A percentile compares a stretch with the other conserved stretches of the same genome.
Evolutionary conservation across 805 yeast species (phyloP).

Genomic region (Barnettozyma botsteinii): DNA sequence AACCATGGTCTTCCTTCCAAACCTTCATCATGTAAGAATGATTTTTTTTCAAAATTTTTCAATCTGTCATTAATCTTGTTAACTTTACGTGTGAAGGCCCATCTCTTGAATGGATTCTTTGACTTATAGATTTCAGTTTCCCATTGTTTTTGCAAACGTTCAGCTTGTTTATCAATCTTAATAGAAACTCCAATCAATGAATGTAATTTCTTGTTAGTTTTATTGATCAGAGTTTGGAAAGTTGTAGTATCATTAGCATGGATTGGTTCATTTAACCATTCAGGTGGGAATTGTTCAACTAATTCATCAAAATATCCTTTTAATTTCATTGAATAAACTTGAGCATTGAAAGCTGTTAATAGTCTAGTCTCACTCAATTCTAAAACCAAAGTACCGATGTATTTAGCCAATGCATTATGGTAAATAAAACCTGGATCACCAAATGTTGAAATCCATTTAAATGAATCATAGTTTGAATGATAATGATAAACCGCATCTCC

Average conservation of each 20-base stretch:
- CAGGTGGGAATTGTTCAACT: conserved; percentile 31
- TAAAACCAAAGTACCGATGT: conserved; percentile 44
- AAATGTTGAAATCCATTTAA: conserved; percentile 58
- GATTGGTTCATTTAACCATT: conserved; percentile 22
- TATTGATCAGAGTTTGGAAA: conserved; percentile 26
- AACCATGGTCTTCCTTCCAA: conserved; percentile 46
- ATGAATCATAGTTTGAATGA: conserved; percentile 71
- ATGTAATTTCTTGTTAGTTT: conserved; percentile 25
- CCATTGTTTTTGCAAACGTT: conserved; percentile 23
- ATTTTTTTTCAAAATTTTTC: conserved; percentile 36
- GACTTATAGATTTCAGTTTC: conserved; percentile 24
- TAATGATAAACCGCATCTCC: conserved; percentile 64
- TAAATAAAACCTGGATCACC: conserved; percentile 59
- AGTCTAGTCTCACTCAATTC: conserved; percentile 45
- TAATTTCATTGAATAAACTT: conserved; percentile 36
- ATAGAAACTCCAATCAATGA: conserved; percentile 20
- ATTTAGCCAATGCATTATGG: conserved; percentile 53
- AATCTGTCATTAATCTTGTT: conserved; percentile 31
- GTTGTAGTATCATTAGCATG: conserved; percentile 10
- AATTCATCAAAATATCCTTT: conserved; percentile 34
- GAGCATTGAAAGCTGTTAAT: conserved; percentile 32
- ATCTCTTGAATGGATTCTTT: conserved; percentile 29
- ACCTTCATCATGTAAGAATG: conserved; percentile 40
- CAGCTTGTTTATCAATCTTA: conserved; percentile 24
- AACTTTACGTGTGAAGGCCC: conserved; percentile 24